Conservation (phyloP, 1,139 yeast species). For the Magnusiomyces tetraspermus region DNA sequence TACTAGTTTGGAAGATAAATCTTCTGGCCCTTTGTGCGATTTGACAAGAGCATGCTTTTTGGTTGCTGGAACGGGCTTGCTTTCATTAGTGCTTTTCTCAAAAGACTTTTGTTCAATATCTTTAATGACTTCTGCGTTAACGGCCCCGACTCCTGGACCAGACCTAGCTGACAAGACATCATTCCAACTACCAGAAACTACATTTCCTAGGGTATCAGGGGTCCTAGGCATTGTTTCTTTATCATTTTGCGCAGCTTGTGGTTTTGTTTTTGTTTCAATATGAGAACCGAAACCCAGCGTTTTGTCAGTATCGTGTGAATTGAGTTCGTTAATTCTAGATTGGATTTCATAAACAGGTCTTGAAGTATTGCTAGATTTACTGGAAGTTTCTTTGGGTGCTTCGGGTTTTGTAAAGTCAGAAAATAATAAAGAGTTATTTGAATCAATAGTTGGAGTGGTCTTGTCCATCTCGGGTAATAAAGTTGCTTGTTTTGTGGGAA, state of each 20-base stretch:
- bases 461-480: no score
- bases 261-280: background rate
- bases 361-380: background rate
- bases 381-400: background rate
- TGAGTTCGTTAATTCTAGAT: conserved; percentile 11
- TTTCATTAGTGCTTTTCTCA: background rate
- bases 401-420: background rate
- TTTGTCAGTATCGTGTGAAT: conserved; percentile 2
- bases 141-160: background rate
- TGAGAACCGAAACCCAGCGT: conserved; percentile 19
- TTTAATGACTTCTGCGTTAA: background rate
- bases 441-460: no score
- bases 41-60: background rate
- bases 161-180: background rate
- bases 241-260: background rate
- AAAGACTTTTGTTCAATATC: background rate
- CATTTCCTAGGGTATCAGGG: background rate
- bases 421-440: no score
- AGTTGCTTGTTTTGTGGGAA: no score
- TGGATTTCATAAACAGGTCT: conserved; percentile 9
- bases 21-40: background rate
- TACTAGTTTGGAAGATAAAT: background rate
- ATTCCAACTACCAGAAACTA: background rate
- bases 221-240: background rate
- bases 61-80: background rate